These are phyloP conservation scores for Thalia dealbata DNA, from an alignment of 176 grass and related monocot species.

Conservation along the genomic window DNA sequence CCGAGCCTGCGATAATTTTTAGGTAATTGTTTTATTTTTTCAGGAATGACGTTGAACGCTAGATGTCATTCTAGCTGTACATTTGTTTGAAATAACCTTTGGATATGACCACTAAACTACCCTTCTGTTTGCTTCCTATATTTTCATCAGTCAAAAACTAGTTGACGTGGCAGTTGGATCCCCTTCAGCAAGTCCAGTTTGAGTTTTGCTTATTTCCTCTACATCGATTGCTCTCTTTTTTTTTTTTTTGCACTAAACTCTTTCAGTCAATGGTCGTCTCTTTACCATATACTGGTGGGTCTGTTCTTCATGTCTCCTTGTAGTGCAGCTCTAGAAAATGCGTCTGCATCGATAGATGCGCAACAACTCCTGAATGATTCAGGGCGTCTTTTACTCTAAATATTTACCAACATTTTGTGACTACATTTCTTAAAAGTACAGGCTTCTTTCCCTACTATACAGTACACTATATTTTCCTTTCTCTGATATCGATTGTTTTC, in stretches of 20 bases:
- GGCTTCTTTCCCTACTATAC: background rate
- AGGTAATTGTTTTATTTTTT: constrained; percentile 35
- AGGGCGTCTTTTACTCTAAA: no score
- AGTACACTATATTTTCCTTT: constrained; percentile 11
- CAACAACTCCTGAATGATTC: background rate
- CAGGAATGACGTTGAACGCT: background rate
- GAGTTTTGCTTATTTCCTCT: background rate
- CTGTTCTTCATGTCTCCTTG: background rate
- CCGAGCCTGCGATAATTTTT: constrained; percentile 72
- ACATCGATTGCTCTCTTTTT: background rate
- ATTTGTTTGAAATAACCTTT: background rate
- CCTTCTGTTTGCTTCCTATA: background rate
- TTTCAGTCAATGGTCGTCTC: background rate
- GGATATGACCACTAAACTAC: background rate
- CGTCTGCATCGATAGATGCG: background rate
- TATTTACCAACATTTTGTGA: no score
- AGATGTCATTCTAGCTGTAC: background rate
- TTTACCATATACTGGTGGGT: background rate
- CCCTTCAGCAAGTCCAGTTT: background rate
- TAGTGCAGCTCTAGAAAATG: background rate
- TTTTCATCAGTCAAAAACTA: background rate
- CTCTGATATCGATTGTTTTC: constrained; percentile 1
- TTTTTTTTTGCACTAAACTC: background rate
- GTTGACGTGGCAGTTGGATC: background rate
- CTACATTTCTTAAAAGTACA: background rate